These are phyloP conservation scores for Venturia asperata DNA, from an alignment of 2,329 filamentous ascomycete species.

Conservation along the genomic window DNA sequence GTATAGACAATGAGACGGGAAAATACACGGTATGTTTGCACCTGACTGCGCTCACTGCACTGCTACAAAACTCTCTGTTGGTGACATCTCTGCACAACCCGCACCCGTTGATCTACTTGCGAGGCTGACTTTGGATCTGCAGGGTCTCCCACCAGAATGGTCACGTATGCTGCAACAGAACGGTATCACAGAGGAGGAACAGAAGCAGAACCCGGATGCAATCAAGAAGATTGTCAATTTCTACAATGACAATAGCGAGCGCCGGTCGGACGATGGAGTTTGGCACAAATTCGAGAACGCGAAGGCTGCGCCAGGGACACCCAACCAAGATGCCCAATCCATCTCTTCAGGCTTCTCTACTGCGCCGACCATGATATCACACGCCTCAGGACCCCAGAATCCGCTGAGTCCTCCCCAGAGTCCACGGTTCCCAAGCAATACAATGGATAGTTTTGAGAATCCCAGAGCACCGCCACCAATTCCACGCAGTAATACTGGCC, in stretches of 20 bases:
- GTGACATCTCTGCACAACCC: background rate
- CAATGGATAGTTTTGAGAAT: constrained; percentile 85
- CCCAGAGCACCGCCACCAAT: constrained; percentile 88
- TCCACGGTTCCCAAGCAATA: constrained; percentile 77
- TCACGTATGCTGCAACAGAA: constrained; percentile 91
- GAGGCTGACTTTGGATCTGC: constrained; percentile 19
- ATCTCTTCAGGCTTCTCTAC: constrained; percentile 22
- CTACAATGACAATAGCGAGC: constrained; percentile 89
- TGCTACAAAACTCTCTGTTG: background rate
- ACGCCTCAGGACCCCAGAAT: constrained; percentile 38
- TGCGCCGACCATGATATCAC: constrained; percentile 24
- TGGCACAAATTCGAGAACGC: constrained; percentile 96
- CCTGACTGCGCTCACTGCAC: background rate
- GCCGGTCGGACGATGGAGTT: constrained; percentile 72
- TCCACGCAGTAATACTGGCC: constrained; percentile 45
- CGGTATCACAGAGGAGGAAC: constrained; percentile 92
- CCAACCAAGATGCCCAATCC: constrained; percentile 38
- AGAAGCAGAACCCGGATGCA: constrained; percentile 90
- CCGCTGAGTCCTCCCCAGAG: constrained; percentile 70
- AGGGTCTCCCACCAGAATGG: constrained; percentile 97
- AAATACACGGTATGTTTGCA: constrained; percentile 73
- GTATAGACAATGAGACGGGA: constrained; percentile 91
- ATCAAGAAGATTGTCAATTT: constrained; percentile 94
- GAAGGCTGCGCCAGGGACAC: constrained; percentile 36
- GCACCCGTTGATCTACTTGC: background rate